Evolutionary conservation across 352 stramenopile genomes (phyloP), one percentile per base, ranked within the genome.

Genomic region (Poterioochromonas sp.): DNA sequence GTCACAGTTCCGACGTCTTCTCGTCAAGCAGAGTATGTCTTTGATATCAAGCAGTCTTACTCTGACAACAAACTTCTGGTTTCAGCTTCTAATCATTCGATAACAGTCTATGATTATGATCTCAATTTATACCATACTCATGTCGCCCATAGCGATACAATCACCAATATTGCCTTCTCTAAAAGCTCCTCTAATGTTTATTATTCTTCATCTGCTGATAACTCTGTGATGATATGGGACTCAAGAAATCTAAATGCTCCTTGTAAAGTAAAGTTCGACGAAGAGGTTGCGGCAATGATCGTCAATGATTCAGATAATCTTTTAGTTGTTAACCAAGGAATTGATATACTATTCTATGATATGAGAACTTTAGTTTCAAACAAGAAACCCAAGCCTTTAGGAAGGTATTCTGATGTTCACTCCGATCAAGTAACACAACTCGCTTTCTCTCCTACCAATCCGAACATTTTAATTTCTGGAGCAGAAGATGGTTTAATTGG

Each of bases 401-500:
- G 71, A 34, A 35, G 3, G 1, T 78, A 78, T 51, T 8, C 2
- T 78, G 71, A 78, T 22, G 11, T 63, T 8, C 71, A 78, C 34
- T 68, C 71, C 15, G 47, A 78, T 44, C 2, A 41, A 15, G 29
- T 78, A 18, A 78, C 71, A 15, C 43, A 35, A 22, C 11, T 78
- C 2, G 1, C 8, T 1, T 78, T 78, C 34, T 8, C 11, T 34
- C 71, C 71, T 29, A 34, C 20, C 1, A 29, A 65, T n/a, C 5
- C 5, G 1, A 3, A 44, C 39, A 29, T 69, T 35, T 5, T 78
- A 15, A 41, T 34, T 53, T 78, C 71, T 37, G 51, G 29, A 26
- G n/a, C 2, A 37, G 71, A 78, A 49, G 71, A 78, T 69, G 47
- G 47, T 20, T 39, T 78, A 37, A 53, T 78, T 18, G 71, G 71